Conservation (phyloP, 768 basidiomycete species). For the Lentinula sp. region DNA sequence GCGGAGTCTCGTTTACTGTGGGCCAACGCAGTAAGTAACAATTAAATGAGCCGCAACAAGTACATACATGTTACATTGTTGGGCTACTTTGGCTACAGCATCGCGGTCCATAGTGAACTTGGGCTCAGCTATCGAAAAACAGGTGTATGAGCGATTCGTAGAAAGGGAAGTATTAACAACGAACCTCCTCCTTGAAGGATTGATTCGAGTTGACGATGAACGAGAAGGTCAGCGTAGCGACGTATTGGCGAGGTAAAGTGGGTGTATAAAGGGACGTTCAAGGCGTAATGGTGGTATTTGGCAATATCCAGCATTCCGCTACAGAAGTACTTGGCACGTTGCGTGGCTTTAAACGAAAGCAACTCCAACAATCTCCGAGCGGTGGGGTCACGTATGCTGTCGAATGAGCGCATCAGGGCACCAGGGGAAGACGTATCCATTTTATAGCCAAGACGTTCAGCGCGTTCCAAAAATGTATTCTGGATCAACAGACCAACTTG, state of each 20-base stretch:
- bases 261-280: constrained; percentile 88
- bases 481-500: constrained; percentile 24
- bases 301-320: constrained; percentile 99
- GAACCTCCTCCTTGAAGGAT: constrained; percentile 67
- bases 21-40: not conserved
- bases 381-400: constrained; percentile 65
- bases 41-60: not conserved
- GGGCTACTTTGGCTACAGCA: constrained; percentile 94
- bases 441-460: constrained; percentile 74
- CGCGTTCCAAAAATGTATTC: constrained; percentile 77
- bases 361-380: constrained; percentile 77
- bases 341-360: constrained; percentile 86
- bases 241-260: constrained; percentile 92
- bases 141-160: not conserved
- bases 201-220: constrained; percentile 94
- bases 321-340: constrained; percentile 97
- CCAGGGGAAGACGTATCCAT: constrained; percentile 79
- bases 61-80: constrained; percentile 93
- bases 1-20: constrained; percentile 87
- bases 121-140: constrained; percentile 45
- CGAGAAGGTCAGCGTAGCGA: constrained; percentile 89
- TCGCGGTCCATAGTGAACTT: constrained; percentile 98
- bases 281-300: constrained; percentile 91
- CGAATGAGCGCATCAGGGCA: constrained; percentile 78
- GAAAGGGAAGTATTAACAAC: constrained; percentile 14